These are phyloP conservation scores for Tricholoma matsutake DNA, from an alignment of 768 basidiomycete species.

Conservation along the genomic window DNA sequence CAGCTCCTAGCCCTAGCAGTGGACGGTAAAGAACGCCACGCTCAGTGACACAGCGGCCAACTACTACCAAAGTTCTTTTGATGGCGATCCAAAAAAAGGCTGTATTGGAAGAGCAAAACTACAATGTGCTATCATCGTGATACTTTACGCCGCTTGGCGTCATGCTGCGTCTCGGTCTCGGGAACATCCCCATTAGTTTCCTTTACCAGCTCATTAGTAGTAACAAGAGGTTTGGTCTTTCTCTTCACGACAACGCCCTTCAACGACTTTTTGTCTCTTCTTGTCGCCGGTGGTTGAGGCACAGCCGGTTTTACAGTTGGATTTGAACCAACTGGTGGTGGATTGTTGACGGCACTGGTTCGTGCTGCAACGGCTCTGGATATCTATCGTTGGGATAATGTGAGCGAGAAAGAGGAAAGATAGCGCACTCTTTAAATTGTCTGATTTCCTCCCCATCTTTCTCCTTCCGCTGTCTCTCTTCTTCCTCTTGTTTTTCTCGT, in stretches of 20 bases:
- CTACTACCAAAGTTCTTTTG: neutral
- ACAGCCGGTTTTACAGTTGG: slow-evolving; percentile 30
- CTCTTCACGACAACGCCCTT: slow-evolving; percentile 85
- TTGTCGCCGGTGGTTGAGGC: slow-evolving; percentile 41
- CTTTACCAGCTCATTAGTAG: slow-evolving; percentile 12
- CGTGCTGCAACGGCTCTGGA: slow-evolving; percentile 66
- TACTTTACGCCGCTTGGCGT: slow-evolving; percentile 60
- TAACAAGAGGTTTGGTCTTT: slow-evolving; percentile 45
- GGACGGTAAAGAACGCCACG: slow-evolving; percentile 5
- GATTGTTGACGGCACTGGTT: slow-evolving; percentile 43
- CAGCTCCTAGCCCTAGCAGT: slow-evolving; percentile 49
- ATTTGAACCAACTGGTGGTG: slow-evolving; percentile 39
- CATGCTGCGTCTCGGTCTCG: slow-evolving; percentile 33
- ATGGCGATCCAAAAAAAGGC: neutral
- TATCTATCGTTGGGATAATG: slow-evolving; percentile 4
- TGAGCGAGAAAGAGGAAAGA: slow-evolving; percentile 2
- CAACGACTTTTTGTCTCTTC: slow-evolving; percentile 61
- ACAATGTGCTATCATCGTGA: slow-evolving; percentile 19
- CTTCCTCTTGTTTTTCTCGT: slow-evolving; percentile 68
- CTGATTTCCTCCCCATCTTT: slow-evolving; percentile 78
- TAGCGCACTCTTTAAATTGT: slow-evolving; percentile 68
- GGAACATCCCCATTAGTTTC: slow-evolving; percentile 9
- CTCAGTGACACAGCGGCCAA: neutral
- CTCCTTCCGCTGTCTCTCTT: slow-evolving; percentile 72
- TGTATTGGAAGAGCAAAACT: neutral